A percentile compares a stretch with the other conserved stretches of the same genome.
Conservation (phyloP, 768 basidiomycete species). For the Royoungia palumana region DNA sequence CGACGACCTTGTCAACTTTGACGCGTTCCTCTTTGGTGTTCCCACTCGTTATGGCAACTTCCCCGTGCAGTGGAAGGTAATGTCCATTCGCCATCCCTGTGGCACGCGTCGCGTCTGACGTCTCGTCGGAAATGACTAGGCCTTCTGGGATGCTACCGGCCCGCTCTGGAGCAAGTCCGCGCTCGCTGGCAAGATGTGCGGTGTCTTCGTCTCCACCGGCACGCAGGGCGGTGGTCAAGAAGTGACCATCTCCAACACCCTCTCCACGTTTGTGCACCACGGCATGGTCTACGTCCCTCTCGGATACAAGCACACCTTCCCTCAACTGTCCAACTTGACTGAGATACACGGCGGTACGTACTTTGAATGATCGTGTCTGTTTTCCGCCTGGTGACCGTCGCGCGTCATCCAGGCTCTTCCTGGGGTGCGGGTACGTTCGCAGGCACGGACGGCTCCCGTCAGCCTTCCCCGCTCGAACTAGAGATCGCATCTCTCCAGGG, state of each 20-base stretch:
- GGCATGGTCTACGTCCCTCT: slow-evolving; percentile 53
- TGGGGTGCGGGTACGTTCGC: slow-evolving; percentile 80
- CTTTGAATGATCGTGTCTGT: background rate
- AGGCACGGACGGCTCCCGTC: slow-evolving; percentile 52
- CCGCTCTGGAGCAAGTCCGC: slow-evolving; percentile 42
- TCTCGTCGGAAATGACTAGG: slow-evolving; percentile 28
- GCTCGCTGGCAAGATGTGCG: slow-evolving; percentile 45
- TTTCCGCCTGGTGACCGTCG: background rate
- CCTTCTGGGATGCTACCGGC: slow-evolving; percentile 52
- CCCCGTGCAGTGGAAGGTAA: slow-evolving; percentile 56
- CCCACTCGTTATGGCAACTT: slow-evolving; percentile 48
- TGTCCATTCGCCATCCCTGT: slow-evolving; percentile 11
- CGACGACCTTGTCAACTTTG: slow-evolving; percentile 32
- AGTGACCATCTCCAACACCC: slow-evolving; percentile 32
- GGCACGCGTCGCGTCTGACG: background rate
- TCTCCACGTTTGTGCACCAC: slow-evolving; percentile 54
- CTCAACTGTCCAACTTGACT: slow-evolving; percentile 37
- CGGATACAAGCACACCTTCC: slow-evolving; percentile 44
- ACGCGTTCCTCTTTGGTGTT: slow-evolving; percentile 45
- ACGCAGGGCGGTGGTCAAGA: slow-evolving; percentile 50
- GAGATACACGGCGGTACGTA: slow-evolving; percentile 48
- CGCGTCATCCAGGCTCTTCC: slow-evolving; percentile 50
- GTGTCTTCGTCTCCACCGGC: slow-evolving; percentile 45
- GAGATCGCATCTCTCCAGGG: slow-evolving; percentile 59
- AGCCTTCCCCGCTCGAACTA: slow-evolving; percentile 55